These are phyloP conservation scores for Parmelia sp. DNA, from an alignment of 495 filamentous ascomycete species.

Conservation along the genomic window DNA sequence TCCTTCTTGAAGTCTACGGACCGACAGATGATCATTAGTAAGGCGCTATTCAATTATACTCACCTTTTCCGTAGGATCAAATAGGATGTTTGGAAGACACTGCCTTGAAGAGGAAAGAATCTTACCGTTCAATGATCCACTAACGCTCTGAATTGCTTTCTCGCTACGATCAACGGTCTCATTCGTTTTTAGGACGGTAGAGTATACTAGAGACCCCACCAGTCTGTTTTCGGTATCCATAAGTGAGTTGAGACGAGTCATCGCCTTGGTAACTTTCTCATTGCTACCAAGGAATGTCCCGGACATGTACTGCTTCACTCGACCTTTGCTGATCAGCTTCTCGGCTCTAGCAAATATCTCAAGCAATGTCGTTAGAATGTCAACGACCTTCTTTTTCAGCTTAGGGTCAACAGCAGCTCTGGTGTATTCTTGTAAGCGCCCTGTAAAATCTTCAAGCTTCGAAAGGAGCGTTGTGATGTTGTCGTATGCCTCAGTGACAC, in stretches of 20 bases:
- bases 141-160: constrained; percentile 11
- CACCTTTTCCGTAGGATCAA: background rate
- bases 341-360: constrained; percentile 34
- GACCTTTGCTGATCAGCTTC: constrained; percentile 28
- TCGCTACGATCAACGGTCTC: constrained; percentile 14
- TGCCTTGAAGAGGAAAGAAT: background rate
- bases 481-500: constrained; percentile 31
- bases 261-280: constrained; percentile 26
- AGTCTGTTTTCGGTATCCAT: constrained; percentile 21
- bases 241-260: constrained; percentile 27
- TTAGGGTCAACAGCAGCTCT: constrained; percentile 24
- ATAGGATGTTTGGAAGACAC: background rate
- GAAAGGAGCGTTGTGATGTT: constrained; percentile 30
- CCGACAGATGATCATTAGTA: background rate
- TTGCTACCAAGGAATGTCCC: constrained; percentile 30
- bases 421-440: constrained; percentile 29
- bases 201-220: constrained; percentile 21
- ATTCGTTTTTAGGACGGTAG: constrained; percentile 21
- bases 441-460: constrained; percentile 33
- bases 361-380: constrained; percentile 32
- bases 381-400: constrained; percentile 28
- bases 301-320: constrained; percentile 26
- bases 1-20: background rate
- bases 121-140: constrained; percentile 1
- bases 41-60: background rate